These are phyloP conservation scores for Haplosporangium sp. DNA, from an alignment of 371 early-diverging fungal genomes.

Conservation along the genomic window DNA sequence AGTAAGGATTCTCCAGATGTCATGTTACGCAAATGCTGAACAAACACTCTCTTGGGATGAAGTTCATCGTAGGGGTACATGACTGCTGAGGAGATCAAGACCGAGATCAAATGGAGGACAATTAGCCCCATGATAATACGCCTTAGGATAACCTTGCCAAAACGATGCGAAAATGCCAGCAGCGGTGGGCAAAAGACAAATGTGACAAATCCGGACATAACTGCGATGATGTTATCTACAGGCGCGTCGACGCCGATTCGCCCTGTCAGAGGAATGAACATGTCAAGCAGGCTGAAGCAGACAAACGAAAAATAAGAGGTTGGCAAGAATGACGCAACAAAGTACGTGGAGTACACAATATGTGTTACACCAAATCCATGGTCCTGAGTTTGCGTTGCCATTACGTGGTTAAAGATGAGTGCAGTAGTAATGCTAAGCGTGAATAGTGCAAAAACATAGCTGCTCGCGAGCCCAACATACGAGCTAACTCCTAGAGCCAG, in stretches of 20 bases:
- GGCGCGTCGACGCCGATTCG: constrained; percentile 77
- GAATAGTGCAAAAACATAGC: constrained; percentile 28
- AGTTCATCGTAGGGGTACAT: constrained; percentile 67
- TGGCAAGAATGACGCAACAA: constrained; percentile 56
- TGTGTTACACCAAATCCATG: constrained; percentile 17
- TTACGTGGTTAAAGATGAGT: constrained; percentile 28
- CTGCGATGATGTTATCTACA: constrained; percentile 71
- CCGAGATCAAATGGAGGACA: constrained; percentile 44
- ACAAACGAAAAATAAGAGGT: constrained; percentile 59
- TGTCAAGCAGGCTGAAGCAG: constrained; percentile 63
- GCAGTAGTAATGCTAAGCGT: constrained; percentile 26
- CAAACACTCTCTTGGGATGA: constrained; percentile 73
- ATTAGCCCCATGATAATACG: constrained; percentile 52
- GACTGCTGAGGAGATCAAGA: constrained; percentile 56
- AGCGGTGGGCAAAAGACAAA: constrained; percentile 61
- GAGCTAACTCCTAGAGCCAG: constrained; percentile 8
- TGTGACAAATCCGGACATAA: constrained; percentile 67
- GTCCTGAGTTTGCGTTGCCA: not conserved
- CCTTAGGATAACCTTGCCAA: constrained; percentile 58
- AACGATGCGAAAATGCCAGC: constrained; percentile 68
- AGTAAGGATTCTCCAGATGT: constrained; percentile 68
- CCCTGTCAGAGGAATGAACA: constrained; percentile 80
- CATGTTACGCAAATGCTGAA: constrained; percentile 72
- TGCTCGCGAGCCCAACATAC: constrained; percentile 28
- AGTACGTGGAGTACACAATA: constrained; percentile 56